Conservation (phyloP, 768 basidiomycete genomes). For the Coprinopsis sp. region DNA sequence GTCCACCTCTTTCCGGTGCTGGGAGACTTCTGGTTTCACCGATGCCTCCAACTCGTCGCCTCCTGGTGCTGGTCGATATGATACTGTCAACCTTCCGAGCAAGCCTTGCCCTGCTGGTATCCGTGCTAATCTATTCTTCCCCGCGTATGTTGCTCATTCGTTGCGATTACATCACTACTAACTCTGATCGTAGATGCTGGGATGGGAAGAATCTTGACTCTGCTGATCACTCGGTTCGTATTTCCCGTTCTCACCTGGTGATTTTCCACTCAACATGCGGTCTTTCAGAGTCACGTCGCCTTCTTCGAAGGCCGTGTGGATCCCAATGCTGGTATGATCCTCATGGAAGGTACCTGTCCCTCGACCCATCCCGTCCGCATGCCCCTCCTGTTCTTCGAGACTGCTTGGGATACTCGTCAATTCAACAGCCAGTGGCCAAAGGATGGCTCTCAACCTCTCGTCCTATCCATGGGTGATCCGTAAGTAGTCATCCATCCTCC, state of each 20-base stretch:
- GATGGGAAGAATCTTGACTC: conserved; percentile 10
- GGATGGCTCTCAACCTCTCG: conserved; percentile 9
- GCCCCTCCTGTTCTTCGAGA: conserved; percentile 12
- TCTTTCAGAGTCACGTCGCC: conserved; percentile 3
- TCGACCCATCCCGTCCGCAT: conserved; percentile 55
- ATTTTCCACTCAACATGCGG: background rate
- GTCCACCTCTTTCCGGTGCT: conserved; percentile 9
- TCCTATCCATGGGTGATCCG: conserved; percentile 10
- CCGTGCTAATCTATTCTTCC: conserved; percentile 12
- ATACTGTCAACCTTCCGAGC: conserved; percentile 10
- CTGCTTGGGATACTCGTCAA: conserved; percentile 6
- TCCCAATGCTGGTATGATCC: conserved; percentile 29
- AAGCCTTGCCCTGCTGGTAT: conserved; percentile 9
- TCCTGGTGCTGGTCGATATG: conserved; percentile 10
- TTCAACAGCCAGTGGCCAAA: conserved; percentile 9
- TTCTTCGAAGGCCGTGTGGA: conserved; percentile 10
- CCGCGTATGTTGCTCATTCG: conserved; percentile 3
- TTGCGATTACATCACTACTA: background rate
- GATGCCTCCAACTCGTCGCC: conserved; percentile 11
- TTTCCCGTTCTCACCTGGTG: background rate
- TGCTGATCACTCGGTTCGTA: conserved; percentile 9
- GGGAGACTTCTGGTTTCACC: conserved; percentile 11
- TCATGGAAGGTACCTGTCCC: conserved; percentile 88
- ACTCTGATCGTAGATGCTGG: conserved; percentile 4
- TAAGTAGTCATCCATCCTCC: background rate